These are phyloP conservation scores for Nemania serpens DNA, from an alignment of 2,329 filamentous ascomycete species.

Conservation along the genomic window DNA sequence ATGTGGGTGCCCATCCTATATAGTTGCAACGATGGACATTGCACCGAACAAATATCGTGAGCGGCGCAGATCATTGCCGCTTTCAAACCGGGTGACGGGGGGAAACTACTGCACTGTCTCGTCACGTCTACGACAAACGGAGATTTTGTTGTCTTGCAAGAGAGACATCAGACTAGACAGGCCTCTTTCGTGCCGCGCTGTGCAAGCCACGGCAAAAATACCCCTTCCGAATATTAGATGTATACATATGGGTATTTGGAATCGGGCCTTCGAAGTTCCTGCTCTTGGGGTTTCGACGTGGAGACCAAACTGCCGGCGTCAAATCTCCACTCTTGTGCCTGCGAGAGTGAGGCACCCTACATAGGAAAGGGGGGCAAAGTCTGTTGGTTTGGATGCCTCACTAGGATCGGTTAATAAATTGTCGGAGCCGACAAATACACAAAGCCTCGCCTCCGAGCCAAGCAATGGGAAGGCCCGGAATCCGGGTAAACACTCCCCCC, in stretches of 20 bases:
- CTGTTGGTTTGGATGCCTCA: neutral
- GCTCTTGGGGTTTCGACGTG: neutral
- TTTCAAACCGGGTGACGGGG: neutral
- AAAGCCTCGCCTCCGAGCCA: conserved; percentile 3
- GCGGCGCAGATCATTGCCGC: conserved; percentile 6
- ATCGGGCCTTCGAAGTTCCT: conserved; percentile 5
- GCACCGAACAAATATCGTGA: neutral
- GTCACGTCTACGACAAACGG: neutral
- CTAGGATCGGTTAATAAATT: neutral
- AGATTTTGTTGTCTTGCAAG: neutral
- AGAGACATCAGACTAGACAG: neutral
- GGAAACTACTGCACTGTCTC: neutral
- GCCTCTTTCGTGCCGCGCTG: neutral
- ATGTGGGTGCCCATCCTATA: neutral
- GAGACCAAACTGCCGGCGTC: conserved; percentile 23
- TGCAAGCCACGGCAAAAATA: neutral
- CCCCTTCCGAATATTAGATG: neutral
- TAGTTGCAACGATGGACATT: neutral
- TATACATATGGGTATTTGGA: conserved; percentile 7
- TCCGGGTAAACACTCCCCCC: neutral
- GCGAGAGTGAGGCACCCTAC: neutral
- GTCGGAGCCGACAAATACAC: conserved; percentile 5
- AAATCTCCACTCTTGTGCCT: conserved; percentile 13
- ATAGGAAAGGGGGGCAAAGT: neutral
- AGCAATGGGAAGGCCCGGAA: conserved; percentile 10